Evolutionary conservation across 139 green algal species (phyloP).

Genomic region (Closterium sp.): DNA sequence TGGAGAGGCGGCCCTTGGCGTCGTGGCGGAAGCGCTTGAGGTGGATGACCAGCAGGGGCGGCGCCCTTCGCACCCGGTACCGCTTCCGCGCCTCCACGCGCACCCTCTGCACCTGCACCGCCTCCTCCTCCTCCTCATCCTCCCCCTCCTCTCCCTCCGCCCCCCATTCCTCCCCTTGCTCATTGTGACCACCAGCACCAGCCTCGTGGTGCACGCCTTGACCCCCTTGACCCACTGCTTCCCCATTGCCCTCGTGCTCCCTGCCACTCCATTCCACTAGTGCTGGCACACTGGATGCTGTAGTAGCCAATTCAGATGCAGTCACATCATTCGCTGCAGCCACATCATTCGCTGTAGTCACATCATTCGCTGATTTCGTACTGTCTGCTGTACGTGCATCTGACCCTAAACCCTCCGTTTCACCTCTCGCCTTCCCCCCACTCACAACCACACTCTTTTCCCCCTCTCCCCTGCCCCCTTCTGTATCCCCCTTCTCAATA

Average conservation of each 20-base stretch:
- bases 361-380: neutral
- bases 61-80: neutral
- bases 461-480: neutral
- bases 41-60: conserved; percentile 44
- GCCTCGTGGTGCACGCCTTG: no score
- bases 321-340: neutral
- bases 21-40: conserved; percentile 60
- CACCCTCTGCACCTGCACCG: conserved; percentile 27
- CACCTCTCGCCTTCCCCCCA: no score
- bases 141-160: conserved; percentile 1
- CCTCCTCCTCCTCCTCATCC: conserved; percentile 46
- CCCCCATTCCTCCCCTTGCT: conserved; percentile 15
- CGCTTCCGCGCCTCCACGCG: neutral
- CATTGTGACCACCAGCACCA: neutral
- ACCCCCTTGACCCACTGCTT: no score
- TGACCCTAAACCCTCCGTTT: neutral
- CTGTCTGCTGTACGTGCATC: neutral
- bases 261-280: neutral
- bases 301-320: no score
- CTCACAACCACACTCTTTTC: neutral
- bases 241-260: no score
- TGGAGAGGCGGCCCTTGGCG: conserved; percentile 54
- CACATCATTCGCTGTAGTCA: neutral
- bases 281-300: no score
- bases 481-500: neutral